phyloP scores from a whole-genome alignment of 768 basidiomycete genomes.

The Rhodotorula sphaerocarpa region DNA sequence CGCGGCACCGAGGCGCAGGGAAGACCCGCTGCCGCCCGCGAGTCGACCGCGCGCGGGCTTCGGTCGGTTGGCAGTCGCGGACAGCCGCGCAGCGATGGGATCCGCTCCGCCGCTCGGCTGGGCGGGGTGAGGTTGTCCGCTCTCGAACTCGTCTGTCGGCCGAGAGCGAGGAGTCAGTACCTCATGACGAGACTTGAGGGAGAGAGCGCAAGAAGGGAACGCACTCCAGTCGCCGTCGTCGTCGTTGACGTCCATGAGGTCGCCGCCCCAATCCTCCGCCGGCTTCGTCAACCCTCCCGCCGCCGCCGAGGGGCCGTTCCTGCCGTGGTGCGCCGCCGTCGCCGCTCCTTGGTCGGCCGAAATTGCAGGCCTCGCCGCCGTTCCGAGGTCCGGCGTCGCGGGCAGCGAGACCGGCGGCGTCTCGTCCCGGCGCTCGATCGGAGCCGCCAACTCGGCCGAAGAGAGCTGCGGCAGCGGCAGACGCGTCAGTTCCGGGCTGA shows the following conservation, averaged over 20 bases:
- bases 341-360: too few relatives aligned
- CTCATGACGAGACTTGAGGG: not conserved
- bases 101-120: constrained; percentile 8
- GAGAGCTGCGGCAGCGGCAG: constrained; percentile 51
- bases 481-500: not conserved
- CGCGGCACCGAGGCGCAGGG: not conserved
- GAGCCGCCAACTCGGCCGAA: constrained; percentile 60
- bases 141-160: constrained; percentile 64
- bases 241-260: constrained; percentile 86
- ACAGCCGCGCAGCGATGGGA: constrained; percentile 26
- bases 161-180: not conserved
- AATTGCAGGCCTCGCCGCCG: too few relatives aligned
- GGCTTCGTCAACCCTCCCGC: constrained; percentile 4
- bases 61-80: not conserved
- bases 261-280: constrained; percentile 59
- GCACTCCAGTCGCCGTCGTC: constrained; percentile 91
- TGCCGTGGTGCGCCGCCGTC: constrained; percentile 44
- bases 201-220: constrained; percentile 39
- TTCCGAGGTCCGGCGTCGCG: constrained; percentile 21
- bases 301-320: constrained; percentile 32
- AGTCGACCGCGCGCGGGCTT: constrained; percentile 19
- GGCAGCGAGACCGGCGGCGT: constrained; percentile 19
- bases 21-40: not conserved
- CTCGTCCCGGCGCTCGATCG: constrained; percentile 31
- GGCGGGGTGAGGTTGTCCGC: constrained; percentile 38